A percentile compares a stretch with the other conserved stretches of the same genome.
Conservation (phyloP, 2,329 filamentous ascomycete genomes). For the Lachnellula hyalina region DNA sequence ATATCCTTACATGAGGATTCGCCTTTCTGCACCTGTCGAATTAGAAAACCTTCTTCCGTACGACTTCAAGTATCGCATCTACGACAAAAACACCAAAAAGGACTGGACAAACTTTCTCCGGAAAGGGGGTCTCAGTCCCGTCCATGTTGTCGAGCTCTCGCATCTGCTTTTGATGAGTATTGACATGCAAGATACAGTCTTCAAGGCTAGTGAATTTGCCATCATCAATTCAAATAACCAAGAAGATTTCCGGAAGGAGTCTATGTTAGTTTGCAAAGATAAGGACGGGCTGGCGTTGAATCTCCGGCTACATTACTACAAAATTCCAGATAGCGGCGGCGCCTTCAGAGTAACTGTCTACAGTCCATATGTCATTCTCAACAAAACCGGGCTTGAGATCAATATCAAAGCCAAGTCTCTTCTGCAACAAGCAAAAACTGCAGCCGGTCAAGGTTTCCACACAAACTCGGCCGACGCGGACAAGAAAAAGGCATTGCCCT, state of each 20-base stretch:
- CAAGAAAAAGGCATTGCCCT: conserved; percentile 71
- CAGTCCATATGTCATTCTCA: conserved; percentile 90
- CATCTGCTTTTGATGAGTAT: conserved; percentile 89
- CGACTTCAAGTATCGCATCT: conserved; percentile 99
- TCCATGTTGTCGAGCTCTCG: conserved; percentile 93
- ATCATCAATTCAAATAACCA: conserved; percentile 90
- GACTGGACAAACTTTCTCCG: conserved; percentile 98
- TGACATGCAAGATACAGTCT: conserved; percentile 93
- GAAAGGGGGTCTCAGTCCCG: conserved; percentile 93
- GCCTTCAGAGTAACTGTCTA: conserved; percentile 95
- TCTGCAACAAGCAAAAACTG: conserved; percentile 73
- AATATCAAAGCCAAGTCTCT: conserved; percentile 85
- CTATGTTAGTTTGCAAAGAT: conserved; percentile 75
- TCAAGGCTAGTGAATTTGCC: conserved; percentile 91
- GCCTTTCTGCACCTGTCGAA: conserved; percentile 86
- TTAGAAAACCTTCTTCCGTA: conserved; percentile 92
- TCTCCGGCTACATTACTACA: conserved; percentile 85
- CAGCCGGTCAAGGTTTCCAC: conserved; percentile 71
- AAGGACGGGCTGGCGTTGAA: conserved; percentile 72
- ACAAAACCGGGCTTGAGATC: conserved; percentile 88
- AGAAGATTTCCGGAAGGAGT: conserved; percentile 84
- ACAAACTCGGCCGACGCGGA: conserved; percentile 44
- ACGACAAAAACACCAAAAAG: conserved; percentile 97
- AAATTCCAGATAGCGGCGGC: conserved; percentile 84
- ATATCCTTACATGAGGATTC: conserved; percentile 93